These are phyloP conservation scores for Fraxinus pennsylvanica DNA, from an alignment of 257 asterid genomes.

Conservation along the genomic window DNA sequence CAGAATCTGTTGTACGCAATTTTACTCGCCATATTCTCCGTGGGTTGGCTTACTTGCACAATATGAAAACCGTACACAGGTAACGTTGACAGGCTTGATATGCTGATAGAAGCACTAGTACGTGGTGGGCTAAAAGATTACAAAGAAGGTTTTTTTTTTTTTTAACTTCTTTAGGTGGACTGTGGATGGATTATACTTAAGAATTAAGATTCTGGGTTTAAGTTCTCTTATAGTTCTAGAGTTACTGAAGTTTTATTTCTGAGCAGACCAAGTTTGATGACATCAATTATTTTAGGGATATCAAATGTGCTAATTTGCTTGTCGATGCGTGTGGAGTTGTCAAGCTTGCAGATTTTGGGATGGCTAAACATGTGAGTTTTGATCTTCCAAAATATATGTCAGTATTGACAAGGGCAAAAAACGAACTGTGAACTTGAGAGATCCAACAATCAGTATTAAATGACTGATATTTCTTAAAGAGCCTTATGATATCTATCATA, in stretches of 20 bases:
- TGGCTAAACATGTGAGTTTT: conserved; percentile 87
- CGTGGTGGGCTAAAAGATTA: not conserved
- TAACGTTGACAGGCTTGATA: conserved; percentile 23
- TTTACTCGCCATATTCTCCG: conserved; percentile 87
- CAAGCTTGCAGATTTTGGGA: conserved; percentile 97
- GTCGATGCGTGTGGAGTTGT: conserved; percentile 93
- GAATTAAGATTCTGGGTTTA: no score
- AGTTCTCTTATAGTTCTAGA: no score
- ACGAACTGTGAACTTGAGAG: not conserved
- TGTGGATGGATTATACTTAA: no score
- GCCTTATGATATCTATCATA: no score
- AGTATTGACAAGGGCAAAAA: not conserved
- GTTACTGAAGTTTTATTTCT: not conserved
- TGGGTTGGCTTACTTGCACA: conserved; percentile 88
- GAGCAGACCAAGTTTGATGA: conserved; percentile 3
- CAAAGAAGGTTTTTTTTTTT: no score
- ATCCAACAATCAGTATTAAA: no score
- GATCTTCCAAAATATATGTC: conserved; percentile 14
- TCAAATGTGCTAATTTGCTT: conserved; percentile 88
- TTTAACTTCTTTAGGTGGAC: no score
- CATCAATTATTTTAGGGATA: conserved; percentile 53
- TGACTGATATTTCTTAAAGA: no score
- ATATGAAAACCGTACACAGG: conserved; percentile 89
- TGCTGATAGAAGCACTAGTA: not conserved
- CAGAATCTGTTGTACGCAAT: conserved; percentile 84